These are phyloP conservation scores for Mortierella sp. DNA, from an alignment of 371 early-diverging fungal genomes.

Conservation along the genomic window DNA sequence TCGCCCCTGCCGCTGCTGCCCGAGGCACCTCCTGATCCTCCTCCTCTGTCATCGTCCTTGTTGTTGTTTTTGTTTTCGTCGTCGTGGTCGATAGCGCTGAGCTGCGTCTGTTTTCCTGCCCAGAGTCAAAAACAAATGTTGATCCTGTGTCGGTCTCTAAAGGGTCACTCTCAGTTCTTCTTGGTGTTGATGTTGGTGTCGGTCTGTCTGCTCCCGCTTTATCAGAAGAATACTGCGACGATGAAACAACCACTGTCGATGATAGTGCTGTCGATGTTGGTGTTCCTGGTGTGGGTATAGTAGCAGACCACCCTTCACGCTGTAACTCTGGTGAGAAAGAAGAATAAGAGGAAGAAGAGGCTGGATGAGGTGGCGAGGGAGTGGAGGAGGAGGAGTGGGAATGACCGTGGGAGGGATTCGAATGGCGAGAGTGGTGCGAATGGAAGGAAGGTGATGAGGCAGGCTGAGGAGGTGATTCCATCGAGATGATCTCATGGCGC, in stretches of 20 bases:
- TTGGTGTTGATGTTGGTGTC: neutral
- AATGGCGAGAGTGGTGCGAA: neutral
- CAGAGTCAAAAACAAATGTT: conserved; percentile 33
- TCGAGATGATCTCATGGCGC: conserved; percentile 28
- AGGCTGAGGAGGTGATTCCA: conserved; percentile 10
- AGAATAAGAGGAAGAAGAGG: neutral
- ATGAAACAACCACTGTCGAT: neutral
- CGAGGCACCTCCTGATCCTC: conserved; percentile 46
- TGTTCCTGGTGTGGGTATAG: conserved; percentile 11
- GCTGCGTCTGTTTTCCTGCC: conserved; percentile 22
- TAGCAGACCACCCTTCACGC: neutral
- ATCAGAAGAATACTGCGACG: neutral
- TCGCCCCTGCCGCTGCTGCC: conserved; percentile 36
- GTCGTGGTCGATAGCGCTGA: conserved; percentile 14
- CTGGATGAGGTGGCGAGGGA: neutral
- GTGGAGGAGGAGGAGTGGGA: conserved; percentile 9
- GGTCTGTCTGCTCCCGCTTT: neutral
- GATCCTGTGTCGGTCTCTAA: conserved; percentile 39
- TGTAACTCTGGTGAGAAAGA: neutral
- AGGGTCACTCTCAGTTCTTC: conserved; percentile 10
- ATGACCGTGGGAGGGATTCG: conserved; percentile 1
- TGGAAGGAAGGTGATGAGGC: conserved; percentile 9
- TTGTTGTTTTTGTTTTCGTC: neutral
- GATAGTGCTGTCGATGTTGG: neutral
- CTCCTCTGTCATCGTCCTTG: conserved; percentile 20